Conservation (phyloP, 108 stramenopile genomes). For the Nannochloropsis gaditana region DNA sequence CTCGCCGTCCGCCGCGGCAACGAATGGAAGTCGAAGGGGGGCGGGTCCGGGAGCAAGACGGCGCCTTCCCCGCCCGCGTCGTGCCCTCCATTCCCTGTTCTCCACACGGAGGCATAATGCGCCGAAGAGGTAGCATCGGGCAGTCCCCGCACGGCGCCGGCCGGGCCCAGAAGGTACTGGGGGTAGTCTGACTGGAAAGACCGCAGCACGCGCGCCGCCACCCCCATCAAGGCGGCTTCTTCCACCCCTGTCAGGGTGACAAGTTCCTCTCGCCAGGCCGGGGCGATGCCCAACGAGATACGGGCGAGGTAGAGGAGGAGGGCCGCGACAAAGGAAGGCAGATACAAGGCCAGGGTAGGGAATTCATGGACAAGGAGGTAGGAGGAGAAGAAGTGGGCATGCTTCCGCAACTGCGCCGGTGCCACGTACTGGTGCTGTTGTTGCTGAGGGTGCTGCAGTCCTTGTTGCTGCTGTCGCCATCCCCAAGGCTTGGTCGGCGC, state of each 20-base stretch:
- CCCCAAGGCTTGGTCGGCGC: not conserved
- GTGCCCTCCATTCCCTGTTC: not conserved
- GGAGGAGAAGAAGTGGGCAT: not conserved
- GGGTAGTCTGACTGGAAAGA: not conserved
- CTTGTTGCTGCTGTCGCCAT: not conserved
- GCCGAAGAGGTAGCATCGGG: too few species aligned
- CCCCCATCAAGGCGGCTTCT: not conserved
- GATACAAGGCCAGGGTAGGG: not conserved
- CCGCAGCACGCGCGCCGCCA: not conserved
- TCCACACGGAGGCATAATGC: too few species aligned
- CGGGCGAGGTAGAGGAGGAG: not conserved
- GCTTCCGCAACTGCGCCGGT: not conserved
- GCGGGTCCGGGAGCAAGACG: not conserved
- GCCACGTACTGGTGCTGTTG: not conserved
- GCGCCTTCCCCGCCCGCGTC: not conserved
- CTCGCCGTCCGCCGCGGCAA: not conserved
- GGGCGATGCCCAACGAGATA: not conserved
- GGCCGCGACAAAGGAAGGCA: not conserved
- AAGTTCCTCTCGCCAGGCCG: not conserved
- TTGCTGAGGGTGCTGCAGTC: not conserved
- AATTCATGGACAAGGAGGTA: not conserved
- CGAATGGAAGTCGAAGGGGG: not conserved
- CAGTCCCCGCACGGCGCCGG: not conserved
- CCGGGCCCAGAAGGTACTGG: not conserved
- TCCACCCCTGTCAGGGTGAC: conserved; percentile 13